Evolutionary conservation across 768 basidiomycete genomes (phyloP), one percentile per base, ranked within the genome.

Genomic region (Baorangia bicolor): DNA sequence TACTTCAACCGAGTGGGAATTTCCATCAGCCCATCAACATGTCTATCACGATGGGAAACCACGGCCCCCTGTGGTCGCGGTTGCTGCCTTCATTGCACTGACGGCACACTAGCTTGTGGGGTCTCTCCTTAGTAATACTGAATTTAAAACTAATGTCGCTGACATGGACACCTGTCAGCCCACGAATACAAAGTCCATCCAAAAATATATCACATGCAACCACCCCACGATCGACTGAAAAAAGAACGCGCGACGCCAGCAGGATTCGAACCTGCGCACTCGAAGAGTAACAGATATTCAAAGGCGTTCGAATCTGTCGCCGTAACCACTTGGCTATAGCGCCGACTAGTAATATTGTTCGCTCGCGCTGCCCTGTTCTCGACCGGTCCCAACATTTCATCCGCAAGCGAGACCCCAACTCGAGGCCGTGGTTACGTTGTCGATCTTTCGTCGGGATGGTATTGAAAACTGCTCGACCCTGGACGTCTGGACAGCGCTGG

Each of bases 301-400:
- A 50, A 4, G 10, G 1, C 3, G n/a, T 82, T 82, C 81, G 77
- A 84, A 83, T 85, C 82, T 83, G 77, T 83, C 84, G 84, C 84
- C 82, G 82, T 85, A 85, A 85, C 84, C 84, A 85, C 83, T 84
- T 83, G 81, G 84, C 82, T 84, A 84, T 84, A 80, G 82, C 74
- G 75, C 70, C 74, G 7, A 21, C n/a, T n/a, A n/a, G n/a, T n/a
- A n/a, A 18, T 5, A 13, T 16, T 1, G 12, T 7, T 34, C 16
- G 18, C 18, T 8, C 18, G 12, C 8, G n/a, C 21, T 20, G 18
- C 20, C 28, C 11, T 33, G 31, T 21, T 49, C 35, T 41, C 4
- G 21, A 23, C 33, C 16, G n/a, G n/a, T n/a, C n/a, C n/a, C n/a
- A n/a, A n/a, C n/a, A n/a, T 30, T 30, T 28, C 28, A 8, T 28